These are phyloP conservation scores for Trichoderma cornu-damae DNA, from an alignment of 2,329 filamentous ascomycete species.

Conservation along the genomic window DNA sequence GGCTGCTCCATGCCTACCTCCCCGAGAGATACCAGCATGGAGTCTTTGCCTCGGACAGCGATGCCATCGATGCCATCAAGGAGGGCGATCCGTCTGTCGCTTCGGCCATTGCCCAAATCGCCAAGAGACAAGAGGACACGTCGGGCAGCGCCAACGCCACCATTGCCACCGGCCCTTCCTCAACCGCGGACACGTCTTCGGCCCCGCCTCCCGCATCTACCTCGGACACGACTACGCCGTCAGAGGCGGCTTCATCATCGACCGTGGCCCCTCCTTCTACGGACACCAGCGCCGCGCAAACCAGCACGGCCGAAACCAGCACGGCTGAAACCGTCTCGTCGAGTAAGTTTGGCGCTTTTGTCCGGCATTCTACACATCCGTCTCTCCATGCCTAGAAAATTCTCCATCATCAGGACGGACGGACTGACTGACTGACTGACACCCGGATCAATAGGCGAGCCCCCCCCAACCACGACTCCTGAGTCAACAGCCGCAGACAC, in stretches of 20 bases:
- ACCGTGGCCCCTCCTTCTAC: not conserved
- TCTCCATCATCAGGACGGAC: not conserved
- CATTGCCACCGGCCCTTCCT: not conserved
- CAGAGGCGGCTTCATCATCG: not conserved
- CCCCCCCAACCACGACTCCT: not conserved
- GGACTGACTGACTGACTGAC: too few species aligned
- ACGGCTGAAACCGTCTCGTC: not conserved
- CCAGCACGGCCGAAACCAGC: not conserved
- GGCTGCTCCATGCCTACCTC: slow-evolving; percentile 59
- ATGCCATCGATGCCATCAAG: slow-evolving; percentile 59
- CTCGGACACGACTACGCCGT: not conserved
- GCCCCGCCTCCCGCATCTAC: slow-evolving; percentile 1
- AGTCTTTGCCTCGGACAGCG: slow-evolving; percentile 59
- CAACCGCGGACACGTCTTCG: slow-evolving; percentile 21
- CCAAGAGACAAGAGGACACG: slow-evolving; percentile 50
- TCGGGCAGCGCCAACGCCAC: slow-evolving; percentile 27
- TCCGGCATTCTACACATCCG: too few species aligned
- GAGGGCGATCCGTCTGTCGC: slow-evolving; percentile 57
- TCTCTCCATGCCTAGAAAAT: not conserved
- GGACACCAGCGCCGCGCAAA: not conserved
- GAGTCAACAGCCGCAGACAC: not conserved
- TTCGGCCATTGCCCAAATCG: slow-evolving; percentile 58
- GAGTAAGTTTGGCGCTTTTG: too few species aligned
- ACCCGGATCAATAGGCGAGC: not conserved
- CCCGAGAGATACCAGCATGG: slow-evolving; percentile 62